Percentiles rank a stretch among this genome's conserved stretches.
Evolutionary conservation across 768 basidiomycete genomes (phyloP).

Genomic region (Leccinum subtestaceum): DNA sequence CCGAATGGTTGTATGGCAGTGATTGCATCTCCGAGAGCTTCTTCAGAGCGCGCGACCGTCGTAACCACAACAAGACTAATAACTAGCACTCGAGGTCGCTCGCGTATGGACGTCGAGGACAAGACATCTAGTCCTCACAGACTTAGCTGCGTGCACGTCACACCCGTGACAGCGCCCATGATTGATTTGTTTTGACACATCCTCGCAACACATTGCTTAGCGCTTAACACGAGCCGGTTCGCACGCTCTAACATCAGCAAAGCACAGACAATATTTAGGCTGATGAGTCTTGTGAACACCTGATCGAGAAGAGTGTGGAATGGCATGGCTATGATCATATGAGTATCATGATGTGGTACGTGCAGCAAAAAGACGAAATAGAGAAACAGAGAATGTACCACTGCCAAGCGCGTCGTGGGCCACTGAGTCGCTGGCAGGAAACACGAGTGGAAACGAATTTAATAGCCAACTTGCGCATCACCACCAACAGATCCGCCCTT

Average conservation of each 20-base stretch:
- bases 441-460: slow-evolving; percentile 48
- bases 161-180: slow-evolving; percentile 18
- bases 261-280: slow-evolving; percentile 23
- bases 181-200: slow-evolving; percentile 7
- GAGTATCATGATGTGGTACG: slow-evolving; percentile 24
- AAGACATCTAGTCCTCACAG: neutral
- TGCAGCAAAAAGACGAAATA: slow-evolving; percentile 32
- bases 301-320: slow-evolving; percentile 25
- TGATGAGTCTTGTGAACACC: slow-evolving; percentile 29
- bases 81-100: no score
- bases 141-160: slow-evolving; percentile 3
- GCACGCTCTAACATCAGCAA: slow-evolving; percentile 28
- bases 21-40: slow-evolving; percentile 26
- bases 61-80: neutral
- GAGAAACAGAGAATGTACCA: slow-evolving; percentile 25
- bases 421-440: slow-evolving; percentile 15
- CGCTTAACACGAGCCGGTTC: neutral
- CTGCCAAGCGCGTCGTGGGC: neutral
- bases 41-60: neutral
- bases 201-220: neutral
- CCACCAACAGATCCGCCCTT: slow-evolving; percentile 77
- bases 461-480: slow-evolving; percentile 71
- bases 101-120: neutral
- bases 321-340: slow-evolving; percentile 28
- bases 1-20: slow-evolving; percentile 27